Evolutionary conservation across 164 flowering plant genomes (phyloP).

Genomic region (Taxillus chinensis): DNA sequence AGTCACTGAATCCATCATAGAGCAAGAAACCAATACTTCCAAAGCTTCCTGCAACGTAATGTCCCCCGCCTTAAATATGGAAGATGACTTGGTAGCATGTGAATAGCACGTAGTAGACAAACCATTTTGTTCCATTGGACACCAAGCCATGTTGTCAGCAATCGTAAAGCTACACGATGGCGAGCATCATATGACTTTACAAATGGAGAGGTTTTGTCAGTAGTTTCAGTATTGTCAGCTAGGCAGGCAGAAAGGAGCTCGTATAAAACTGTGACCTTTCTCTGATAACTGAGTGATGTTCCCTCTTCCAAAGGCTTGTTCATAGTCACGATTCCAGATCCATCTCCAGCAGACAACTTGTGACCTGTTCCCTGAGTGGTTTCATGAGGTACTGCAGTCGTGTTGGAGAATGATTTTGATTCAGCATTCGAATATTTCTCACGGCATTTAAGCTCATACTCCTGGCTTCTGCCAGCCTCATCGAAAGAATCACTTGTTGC

Average conservation of each 20-base stretch:
- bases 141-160: conserved; percentile 85
- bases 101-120: conserved; percentile 13
- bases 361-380: neutral
- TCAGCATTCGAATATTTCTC: conserved; percentile 34
- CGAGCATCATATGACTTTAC: conserved; percentile 95
- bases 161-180: conserved; percentile 81
- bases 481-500: conserved; percentile 29
- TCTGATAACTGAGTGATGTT: conserved; percentile 37
- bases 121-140: conserved; percentile 89
- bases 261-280: conserved; percentile 70
- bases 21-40: neutral
- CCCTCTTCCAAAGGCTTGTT: conserved; percentile 52
- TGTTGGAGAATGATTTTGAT: conserved; percentile 22
- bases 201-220: conserved; percentile 19
- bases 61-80: no score
- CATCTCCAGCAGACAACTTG: neutral
- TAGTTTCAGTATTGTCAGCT: conserved; percentile 41
- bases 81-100: no score
- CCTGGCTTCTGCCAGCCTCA: conserved; percentile 29
- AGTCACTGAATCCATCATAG: neutral
- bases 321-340: conserved; percentile 15
- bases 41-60: neutral
- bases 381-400: neutral
- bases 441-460: conserved; percentile 47
- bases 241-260: conserved; percentile 95